A percentile compares a stretch with the other conserved stretches of the same genome.
Evolutionary conservation across 352 stramenopile genomes (phyloP).

Genomic region (Pythium chondricola): DNA sequence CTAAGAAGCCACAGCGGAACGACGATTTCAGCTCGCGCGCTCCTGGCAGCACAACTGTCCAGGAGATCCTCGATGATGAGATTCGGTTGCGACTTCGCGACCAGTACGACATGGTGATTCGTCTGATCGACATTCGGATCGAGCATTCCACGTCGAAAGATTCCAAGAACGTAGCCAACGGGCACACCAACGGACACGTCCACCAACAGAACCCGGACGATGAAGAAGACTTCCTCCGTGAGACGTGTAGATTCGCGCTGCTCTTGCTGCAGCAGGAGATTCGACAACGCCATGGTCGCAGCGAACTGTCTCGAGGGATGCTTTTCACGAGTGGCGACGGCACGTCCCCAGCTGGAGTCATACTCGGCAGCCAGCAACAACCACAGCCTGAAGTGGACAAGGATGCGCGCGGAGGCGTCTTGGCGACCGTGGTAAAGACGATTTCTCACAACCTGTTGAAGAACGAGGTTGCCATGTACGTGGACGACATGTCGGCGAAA

Average conservation of each 20-base stretch:
- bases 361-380: slow-evolving; percentile 4
- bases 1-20: slow-evolving; percentile 34
- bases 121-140: slow-evolving; percentile 59
- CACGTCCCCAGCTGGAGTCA: slow-evolving; percentile 19
- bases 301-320: slow-evolving; percentile 55
- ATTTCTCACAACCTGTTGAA: slow-evolving; percentile 78
- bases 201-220: slow-evolving; percentile 1
- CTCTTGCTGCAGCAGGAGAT: slow-evolving; percentile 81
- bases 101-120: slow-evolving; percentile 61
- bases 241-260: slow-evolving; percentile 64
- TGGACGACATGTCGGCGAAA: slow-evolving; percentile 61
- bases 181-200: not conserved
- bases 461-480: slow-evolving; percentile 58
- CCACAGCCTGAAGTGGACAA: slow-evolving; percentile 26
- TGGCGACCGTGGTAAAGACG: slow-evolving; percentile 55
- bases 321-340: slow-evolving; percentile 36
- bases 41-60: slow-evolving; percentile 44
- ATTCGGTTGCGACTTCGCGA: slow-evolving; percentile 74
- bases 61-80: slow-evolving; percentile 79
- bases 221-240: slow-evolving; percentile 36
- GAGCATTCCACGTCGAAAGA: slow-evolving; percentile 12
- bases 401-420: slow-evolving; percentile 32
- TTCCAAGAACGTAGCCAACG: not conserved
- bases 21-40: slow-evolving; percentile 18
- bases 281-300: slow-evolving; percentile 61